Conservation (phyloP, 768 basidiomycete species). For the Phylloporus arenicola region DNA sequence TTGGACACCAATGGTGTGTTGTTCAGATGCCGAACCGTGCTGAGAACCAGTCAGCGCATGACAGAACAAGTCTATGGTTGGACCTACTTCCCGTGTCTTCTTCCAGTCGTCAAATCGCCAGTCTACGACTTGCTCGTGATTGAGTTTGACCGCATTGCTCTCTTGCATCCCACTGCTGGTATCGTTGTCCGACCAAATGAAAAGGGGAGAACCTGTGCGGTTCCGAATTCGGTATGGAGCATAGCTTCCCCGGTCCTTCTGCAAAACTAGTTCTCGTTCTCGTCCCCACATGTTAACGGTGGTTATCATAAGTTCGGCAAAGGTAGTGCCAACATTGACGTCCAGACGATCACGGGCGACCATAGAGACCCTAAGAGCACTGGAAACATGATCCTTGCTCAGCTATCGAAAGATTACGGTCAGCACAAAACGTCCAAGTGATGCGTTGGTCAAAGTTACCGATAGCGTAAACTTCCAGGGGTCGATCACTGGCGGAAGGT, state of each 20-base stretch:
- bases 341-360: constrained; percentile 81
- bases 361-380: constrained; percentile 54
- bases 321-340: constrained; percentile 85
- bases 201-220: constrained; percentile 79
- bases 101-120: constrained; percentile 99
- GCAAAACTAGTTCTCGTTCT: constrained; percentile 65
- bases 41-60: constrained; percentile 16
- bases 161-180: constrained; percentile 44
- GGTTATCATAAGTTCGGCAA: constrained; percentile 78
- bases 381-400: constrained; percentile 43
- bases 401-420: constrained; percentile 39
- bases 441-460: constrained; percentile 34
- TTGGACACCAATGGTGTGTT: constrained; percentile 83
- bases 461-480: constrained; percentile 86
- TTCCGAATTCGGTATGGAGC: constrained; percentile 93
- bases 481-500: constrained; percentile 65
- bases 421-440: constrained; percentile 6
- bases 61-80: background rate
- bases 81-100: constrained; percentile 79
- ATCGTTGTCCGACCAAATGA: constrained; percentile 81
- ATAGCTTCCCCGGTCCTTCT: constrained; percentile 78
- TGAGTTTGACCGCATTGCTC: constrained; percentile 51
- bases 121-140: constrained; percentile 72
- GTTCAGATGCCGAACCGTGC: constrained; percentile 50
- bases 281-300: constrained; percentile 68